Percentiles rank a stretch among this genome's conserved stretches.
Conservation (phyloP, 306 rosid species). For the Neltuma alba region DNA sequence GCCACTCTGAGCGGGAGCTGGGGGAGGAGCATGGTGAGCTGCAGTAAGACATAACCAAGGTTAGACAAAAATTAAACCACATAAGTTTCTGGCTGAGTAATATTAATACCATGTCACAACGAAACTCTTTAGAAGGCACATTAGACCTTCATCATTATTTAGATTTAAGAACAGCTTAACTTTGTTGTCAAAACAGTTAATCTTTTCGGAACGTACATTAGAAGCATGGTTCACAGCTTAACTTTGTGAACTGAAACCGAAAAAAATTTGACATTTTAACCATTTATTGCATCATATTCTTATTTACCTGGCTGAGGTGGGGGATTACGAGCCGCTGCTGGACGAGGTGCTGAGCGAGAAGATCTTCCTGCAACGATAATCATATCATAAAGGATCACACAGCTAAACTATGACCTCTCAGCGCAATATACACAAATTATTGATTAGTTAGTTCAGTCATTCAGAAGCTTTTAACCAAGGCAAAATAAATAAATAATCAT, state of each 20-base stretch:
- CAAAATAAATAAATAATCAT: not conserved
- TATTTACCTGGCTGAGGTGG: constrained; percentile 46
- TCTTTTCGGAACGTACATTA: not conserved
- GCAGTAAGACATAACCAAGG: constrained; percentile 24
- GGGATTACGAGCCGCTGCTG: constrained; percentile 44
- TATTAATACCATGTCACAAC: too few species aligned
- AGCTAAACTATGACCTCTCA: not conserved
- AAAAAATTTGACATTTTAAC: not conserved
- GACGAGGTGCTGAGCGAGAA: constrained; percentile 50
- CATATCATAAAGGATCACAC: constrained; percentile 4
- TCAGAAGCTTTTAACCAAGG: not conserved
- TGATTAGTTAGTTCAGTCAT: not conserved
- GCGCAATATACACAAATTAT: not conserved
- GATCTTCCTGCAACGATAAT: constrained; percentile 46
- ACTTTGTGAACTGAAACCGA: not conserved
- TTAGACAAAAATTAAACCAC: not conserved
- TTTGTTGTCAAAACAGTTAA: too few species aligned
- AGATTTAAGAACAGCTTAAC: not conserved
- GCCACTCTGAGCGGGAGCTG: constrained; percentile 69
- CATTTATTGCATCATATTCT: not conserved
- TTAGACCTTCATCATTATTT: not conserved
- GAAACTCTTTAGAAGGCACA: not conserved
- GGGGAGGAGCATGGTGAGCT: constrained; percentile 78
- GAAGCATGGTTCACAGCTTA: not conserved
- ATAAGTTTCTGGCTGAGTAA: not conserved